phyloP scores from a whole-genome alignment of 345 rosid species.

The Salix koriyanagi region DNA sequence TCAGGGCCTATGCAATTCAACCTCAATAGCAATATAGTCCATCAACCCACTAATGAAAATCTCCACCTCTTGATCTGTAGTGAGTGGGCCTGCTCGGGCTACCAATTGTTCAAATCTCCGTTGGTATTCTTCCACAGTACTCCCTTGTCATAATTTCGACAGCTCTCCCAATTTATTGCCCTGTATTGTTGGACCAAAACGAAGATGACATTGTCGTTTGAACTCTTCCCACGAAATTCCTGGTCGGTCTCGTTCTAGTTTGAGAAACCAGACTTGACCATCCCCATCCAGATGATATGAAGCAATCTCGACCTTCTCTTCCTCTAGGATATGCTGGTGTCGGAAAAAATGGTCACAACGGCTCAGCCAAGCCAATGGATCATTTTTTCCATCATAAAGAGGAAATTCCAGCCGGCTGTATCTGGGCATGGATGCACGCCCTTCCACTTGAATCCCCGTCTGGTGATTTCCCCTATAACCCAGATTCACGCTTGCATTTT shows the following conservation, averaged over 20 bases:
- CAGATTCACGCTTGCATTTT: too few species aligned
- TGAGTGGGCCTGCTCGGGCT: neutral
- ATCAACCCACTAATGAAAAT: neutral
- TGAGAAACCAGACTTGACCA: neutral
- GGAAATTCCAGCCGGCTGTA: neutral
- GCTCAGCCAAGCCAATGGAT: neutral
- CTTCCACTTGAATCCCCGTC: fast-evolving
- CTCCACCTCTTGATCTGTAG: neutral
- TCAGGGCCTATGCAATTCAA: neutral
- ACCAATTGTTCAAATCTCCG: neutral
- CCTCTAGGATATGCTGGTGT: neutral
- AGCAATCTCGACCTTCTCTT: neutral
- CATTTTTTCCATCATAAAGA: neutral
- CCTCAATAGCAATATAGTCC: neutral
- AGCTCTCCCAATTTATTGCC: neutral
- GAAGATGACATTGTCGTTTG: neutral
- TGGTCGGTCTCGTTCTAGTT: neutral
- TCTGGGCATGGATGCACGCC: too few species aligned
- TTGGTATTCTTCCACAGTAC: neutral
- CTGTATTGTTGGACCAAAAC: neutral
- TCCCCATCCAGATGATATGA: neutral
- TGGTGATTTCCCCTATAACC: neutral
- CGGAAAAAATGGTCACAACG: neutral
- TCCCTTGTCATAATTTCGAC: neutral
- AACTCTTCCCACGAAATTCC: neutral